Base-by-base conservation (phyloP, 805 yeast genomes). In the Yamadazyma insecticola region DNA sequence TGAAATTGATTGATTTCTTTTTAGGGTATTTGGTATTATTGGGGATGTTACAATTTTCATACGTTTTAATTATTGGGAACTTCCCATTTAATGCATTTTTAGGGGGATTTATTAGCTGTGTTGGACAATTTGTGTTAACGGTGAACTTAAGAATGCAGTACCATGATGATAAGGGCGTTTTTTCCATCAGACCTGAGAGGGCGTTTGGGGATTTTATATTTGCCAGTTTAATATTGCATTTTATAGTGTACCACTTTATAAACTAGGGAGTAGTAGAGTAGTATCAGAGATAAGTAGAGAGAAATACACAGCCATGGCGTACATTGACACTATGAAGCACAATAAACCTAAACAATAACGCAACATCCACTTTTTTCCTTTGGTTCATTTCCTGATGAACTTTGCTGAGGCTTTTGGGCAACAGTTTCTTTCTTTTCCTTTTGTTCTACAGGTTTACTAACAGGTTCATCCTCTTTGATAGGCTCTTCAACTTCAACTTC, bases 71-170 rank as follows among this genome's bases (percentile, higher is more conserved):
- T 10, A 76, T 88, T 27, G 95, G 97, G 22, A 86, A 76, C 47
- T 92, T 82, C 73, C 99, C 99, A 12, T 92, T 92, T 73, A 92
- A 92, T 60, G 97, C 96, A 15, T 92, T 92, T 53, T 70, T 92
- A 37, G 90, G 95, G 13, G 97, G 97, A 1, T 92, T 92, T 53
- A 74, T 82, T 33, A 67, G 87, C 14, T 85, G 97, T 26, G 97
- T 92, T 30, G 97, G 95, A 10, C 97, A 92, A 58, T 92, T 92
- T 55, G 97, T 92, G 16, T 72, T 92, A 41, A 77, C 94, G 9
- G 86, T 84, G 24, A 72, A 84, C 39, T 66, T 92, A 50, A 72
- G 97, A 50, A 70, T 90, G 50, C 97, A 89, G 53, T 67, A 56
- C 27, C 41, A 45, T 21, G 54, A 49, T 16, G 24, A 47, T 25